Evolutionary conservation across 306 rosid species (phyloP), one percentile per base, ranked within the genome.

Genomic region (Pyrus betulifolia): DNA sequence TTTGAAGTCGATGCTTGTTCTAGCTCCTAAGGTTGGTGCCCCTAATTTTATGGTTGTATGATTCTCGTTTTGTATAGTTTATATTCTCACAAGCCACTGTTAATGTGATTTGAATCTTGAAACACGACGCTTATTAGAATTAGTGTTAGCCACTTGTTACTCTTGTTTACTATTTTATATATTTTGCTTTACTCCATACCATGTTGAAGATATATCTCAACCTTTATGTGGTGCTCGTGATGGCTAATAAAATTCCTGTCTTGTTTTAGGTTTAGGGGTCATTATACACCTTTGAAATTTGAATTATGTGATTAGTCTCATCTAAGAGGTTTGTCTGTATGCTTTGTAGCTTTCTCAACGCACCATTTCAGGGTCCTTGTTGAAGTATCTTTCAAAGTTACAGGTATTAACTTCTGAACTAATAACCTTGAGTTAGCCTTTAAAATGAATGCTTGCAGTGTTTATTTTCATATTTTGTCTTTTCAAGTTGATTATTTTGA

Each of bases 341-440:
- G 74, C 75, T 76, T 82, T 89, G 85, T 92, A 96, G 99, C 87
- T 96, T 82, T 96, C 99, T 81, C 98, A 93, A 73, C 88, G 99
- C 71, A 92, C 99, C 72, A 78, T 96, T 38, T 96, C 97, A 22
- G 99, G 99, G 78, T 91, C 99, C 22, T 83, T 96, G 76, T 85
- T 96, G 91, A 96, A 96, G 87, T 85, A 96, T 84, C 93, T 96
- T 79, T 96, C 99, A 13, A 96, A 96, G 89, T 86, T 96, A 82
- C 99, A 96, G 97, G 99, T 96, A 88, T 79, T 44, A 69, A 80
- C 46, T n/a, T 69, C 73, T 78, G 69, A 22, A 60, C 23, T 74
- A 49, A 77, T 14, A 13, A 52, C 21, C 38, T 76, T 69, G 60
- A 59, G 30, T 59, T 69, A 62, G 31, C 27, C 15, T 12, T 23